phyloP scores from a whole-genome alignment of 805 yeast genomes.

The Middelhovenomyces tepae region DNA sequence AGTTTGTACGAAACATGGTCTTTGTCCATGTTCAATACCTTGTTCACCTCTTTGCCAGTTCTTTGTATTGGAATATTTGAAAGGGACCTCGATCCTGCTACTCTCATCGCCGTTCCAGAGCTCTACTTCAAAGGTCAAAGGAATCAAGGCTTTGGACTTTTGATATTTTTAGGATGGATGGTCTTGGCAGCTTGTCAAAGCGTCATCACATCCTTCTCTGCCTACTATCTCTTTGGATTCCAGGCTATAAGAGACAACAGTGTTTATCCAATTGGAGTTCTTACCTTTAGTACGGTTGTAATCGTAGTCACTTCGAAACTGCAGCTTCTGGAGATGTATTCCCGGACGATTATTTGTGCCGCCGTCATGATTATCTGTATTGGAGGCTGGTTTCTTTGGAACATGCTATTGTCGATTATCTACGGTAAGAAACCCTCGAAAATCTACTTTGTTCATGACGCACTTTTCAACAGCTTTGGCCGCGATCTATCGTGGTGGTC shows the following conservation, averaged over 20 bases:
- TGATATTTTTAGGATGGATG: slow-evolving; percentile 71
- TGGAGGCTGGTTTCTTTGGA: slow-evolving; percentile 83
- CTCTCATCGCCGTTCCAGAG: slow-evolving; percentile 87
- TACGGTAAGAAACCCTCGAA: slow-evolving; percentile 44
- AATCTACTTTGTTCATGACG: slow-evolving; percentile 64
- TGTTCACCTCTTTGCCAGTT: slow-evolving; percentile 89
- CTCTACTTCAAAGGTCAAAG: slow-evolving; percentile 69
- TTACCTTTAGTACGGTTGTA: slow-evolving; percentile 64
- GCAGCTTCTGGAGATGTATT: slow-evolving; percentile 69
- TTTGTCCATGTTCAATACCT: slow-evolving; percentile 90
- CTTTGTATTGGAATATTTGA: slow-evolving; percentile 92
- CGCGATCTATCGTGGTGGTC: slow-evolving; percentile 84
- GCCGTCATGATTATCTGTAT: slow-evolving; percentile 62
- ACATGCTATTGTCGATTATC: slow-evolving; percentile 62
- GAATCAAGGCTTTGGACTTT: slow-evolving; percentile 64
- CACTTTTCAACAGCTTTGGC: slow-evolving; percentile 67
- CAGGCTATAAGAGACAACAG: slow-evolving; percentile 60
- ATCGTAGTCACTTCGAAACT: slow-evolving; percentile 68
- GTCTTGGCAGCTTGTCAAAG: slow-evolving; percentile 65
- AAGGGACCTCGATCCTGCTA: slow-evolving; percentile 79
- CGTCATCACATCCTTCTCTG: slow-evolving; percentile 56
- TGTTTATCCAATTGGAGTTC: slow-evolving; percentile 72
- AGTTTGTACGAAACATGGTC: slow-evolving; percentile 95
- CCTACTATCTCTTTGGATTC: slow-evolving; percentile 64
- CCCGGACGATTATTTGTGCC: slow-evolving; percentile 57